Base-by-base conservation (phyloP, 495 filamentous ascomycete species). In the Thermochaetoides thermophila region DNA sequence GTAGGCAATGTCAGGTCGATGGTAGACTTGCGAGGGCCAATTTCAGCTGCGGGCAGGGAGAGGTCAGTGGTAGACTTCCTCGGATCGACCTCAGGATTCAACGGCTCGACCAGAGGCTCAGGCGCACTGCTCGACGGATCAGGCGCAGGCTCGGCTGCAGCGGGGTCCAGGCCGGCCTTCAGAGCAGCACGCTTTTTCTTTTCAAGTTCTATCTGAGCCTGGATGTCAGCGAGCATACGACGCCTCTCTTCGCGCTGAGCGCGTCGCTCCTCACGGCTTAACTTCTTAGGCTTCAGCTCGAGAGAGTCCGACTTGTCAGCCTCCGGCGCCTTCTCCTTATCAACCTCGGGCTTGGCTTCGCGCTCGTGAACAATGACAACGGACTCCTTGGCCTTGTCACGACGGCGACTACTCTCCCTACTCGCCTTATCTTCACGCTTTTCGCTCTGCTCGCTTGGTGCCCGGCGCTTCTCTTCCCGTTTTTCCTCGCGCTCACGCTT, bases 251-350 rank as follows among this genome's bases (percentile, higher is more conserved):
- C 49, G 10, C 49, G 49, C 23, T 38, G 24, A n/a, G 31, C 33
- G 27, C 32, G 40, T 17, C 42, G 33, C 34, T 42, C 44, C 20
- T 58, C 49, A 27, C 44, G 35, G 26, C 39, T 48, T 9, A 45
- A 35, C 34, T 49, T 46, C 21, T 39, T 37, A 13, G 17, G 25
- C 34, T 36, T 47, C 13, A 37, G 46, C 27, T 42, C 39, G 16
- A 33, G 1, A 25, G 55, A 55, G 2, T 51, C 57, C 13, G 52
- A 55, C 34, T 60, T 54, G 27, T 65, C 55, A 16, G 38, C 26
- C 27, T 17, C 32, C 47, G 56, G 29, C 42, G 26, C 55, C 42
- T 14, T 46, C 21, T 32, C 43, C 15, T 47, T 48, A 19, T 12
- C 40, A 28, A 22, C 38, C 27, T 26, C 25, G 28, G 8, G n/a